Base-by-base conservation (phyloP, 495 filamentous ascomycete genomes). In the Penicillium subrubescens region DNA sequence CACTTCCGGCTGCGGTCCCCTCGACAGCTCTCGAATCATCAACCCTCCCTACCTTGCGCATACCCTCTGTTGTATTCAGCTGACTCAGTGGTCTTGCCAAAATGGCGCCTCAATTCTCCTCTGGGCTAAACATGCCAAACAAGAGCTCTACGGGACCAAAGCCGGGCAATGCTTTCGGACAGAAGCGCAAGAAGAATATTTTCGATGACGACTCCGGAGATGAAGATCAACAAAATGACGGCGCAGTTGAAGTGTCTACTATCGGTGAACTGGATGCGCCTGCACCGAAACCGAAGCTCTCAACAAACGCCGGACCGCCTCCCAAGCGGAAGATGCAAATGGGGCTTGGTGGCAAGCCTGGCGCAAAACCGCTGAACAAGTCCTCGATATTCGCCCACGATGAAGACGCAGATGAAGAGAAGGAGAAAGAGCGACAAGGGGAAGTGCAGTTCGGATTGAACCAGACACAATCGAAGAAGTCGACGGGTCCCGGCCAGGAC, bases 51-150 rank as follows among this genome's bases (percentile, higher is more conserved):
- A 25, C 19, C 33, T 59, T 50, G 41, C 11, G 14, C n/a, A 50
- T 50, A 25, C 31, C n/a, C 8, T 21, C 29, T 12, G 15, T 15
- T 52, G 25, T 37, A 56, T 37, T 11, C 10, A 37, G 8, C 21
- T 29, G n/a, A 34, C 34, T 37, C 6, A 8, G 33, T n/a, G 8
- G 8, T 5, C 21, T 39, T n/a, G 33, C 17, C 10, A 73, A 41
- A 19, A 81, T 77, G 72, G 78, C 81, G 29, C 73, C 74, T n/a
- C 75, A 68, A 54, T 77, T 81, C 57, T 84, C 84, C n/a, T 81
- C 82, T 60, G 88, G 88, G 8, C 75, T 90, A 8, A 90, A 86
- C 63, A 68, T 88, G 25, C 72, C 82, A 2, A 89, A 83, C 63
- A 83, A 83, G 56, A 76, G 73, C 35, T 44, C 64, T 34, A 51